Percentiles rank a stretch among this genome's conserved stretches.
phyloP scores from a whole-genome alignment of 2,329 filamentous ascomycete genomes.

The Pseudogymnoascus sp. region DNA sequence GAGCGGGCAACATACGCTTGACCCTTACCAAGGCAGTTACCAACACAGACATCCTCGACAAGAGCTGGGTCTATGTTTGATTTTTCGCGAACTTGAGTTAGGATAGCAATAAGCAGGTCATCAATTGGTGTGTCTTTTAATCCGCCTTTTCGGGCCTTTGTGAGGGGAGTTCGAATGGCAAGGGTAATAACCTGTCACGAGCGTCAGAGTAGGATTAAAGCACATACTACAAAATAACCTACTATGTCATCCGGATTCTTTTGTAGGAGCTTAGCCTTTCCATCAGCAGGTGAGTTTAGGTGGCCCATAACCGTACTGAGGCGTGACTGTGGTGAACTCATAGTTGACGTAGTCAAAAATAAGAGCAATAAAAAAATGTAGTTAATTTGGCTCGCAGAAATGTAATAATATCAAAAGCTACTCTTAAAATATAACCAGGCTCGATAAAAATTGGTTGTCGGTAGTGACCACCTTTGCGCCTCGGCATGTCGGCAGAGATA shows the following conservation, averaged over 20 bases:
- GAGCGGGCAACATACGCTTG: slow-evolving; percentile 91
- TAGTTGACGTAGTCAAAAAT: slow-evolving; percentile 12
- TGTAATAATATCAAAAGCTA: background rate
- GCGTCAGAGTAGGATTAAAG: slow-evolving; percentile 43
- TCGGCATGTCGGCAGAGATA: slow-evolving; percentile 1
- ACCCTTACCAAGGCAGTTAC: slow-evolving; percentile 82
- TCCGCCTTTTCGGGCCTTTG: slow-evolving; percentile 80
- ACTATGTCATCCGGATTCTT: slow-evolving; percentile 90
- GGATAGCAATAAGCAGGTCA: slow-evolving; percentile 74
- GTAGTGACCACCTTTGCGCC: background rate
- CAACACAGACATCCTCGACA: slow-evolving; percentile 86
- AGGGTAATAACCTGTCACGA: slow-evolving; percentile 64
- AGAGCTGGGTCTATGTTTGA: slow-evolving; percentile 66
- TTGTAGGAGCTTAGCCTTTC: slow-evolving; percentile 49
- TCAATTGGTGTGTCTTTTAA: slow-evolving; percentile 88
- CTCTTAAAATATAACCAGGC: background rate
- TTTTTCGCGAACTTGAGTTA: slow-evolving; percentile 52
- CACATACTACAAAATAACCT: slow-evolving; percentile 17
- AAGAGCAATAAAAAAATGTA: background rate
- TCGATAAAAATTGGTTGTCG: background rate
- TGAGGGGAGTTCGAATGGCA: slow-evolving; percentile 81
- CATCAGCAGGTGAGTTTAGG: slow-evolving; percentile 36
- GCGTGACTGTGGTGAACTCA: slow-evolving; percentile 20
- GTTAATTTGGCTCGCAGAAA: background rate
- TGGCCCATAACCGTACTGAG: slow-evolving; percentile 33